Conservation (phyloP, 768 basidiomycete species). For the Suillus clintonianus region DNA sequence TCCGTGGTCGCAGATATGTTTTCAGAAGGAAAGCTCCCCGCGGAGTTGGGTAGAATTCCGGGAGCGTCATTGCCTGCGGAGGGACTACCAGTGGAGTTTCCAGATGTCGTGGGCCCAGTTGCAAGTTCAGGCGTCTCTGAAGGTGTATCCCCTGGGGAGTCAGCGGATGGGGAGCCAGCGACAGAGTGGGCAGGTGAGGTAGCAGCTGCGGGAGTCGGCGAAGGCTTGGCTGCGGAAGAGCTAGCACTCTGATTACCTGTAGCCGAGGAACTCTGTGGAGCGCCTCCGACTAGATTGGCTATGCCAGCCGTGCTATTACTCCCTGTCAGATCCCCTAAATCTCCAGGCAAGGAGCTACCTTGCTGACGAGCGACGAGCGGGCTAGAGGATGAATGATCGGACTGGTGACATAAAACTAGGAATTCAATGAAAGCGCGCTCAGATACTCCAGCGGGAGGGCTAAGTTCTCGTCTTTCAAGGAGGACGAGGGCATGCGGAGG, state of each 20-base stretch:
- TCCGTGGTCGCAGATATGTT: neutral
- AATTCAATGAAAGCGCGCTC: slow-evolving; percentile 24
- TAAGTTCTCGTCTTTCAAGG: slow-evolving; percentile 18
- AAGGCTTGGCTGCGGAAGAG: neutral
- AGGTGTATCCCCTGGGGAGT: neutral
- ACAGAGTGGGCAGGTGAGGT: slow-evolving; percentile 3
- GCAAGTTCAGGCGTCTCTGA: neutral
- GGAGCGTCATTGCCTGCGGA: neutral
- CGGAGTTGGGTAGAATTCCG: neutral
- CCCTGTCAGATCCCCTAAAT: neutral
- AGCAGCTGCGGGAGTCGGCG: neutral
- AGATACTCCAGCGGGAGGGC: slow-evolving; percentile 24
- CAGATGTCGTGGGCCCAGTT: neutral
- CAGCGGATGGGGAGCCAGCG: neutral
- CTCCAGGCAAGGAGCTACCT: slow-evolving; percentile 8
- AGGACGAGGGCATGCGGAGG: slow-evolving; percentile 22
- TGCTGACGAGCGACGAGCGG: slow-evolving; percentile 24
- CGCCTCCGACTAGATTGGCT: neutral
- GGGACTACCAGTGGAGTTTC: neutral
- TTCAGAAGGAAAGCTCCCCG: neutral
- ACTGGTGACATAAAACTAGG: slow-evolving; percentile 28
- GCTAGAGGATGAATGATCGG: slow-evolving; percentile 7
- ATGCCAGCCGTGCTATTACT: neutral
- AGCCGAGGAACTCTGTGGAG: neutral
- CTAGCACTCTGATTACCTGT: neutral